Evolutionary conservation across 2,329 filamentous ascomycete species (phyloP).

Genomic region (Alternaria sp.): DNA sequence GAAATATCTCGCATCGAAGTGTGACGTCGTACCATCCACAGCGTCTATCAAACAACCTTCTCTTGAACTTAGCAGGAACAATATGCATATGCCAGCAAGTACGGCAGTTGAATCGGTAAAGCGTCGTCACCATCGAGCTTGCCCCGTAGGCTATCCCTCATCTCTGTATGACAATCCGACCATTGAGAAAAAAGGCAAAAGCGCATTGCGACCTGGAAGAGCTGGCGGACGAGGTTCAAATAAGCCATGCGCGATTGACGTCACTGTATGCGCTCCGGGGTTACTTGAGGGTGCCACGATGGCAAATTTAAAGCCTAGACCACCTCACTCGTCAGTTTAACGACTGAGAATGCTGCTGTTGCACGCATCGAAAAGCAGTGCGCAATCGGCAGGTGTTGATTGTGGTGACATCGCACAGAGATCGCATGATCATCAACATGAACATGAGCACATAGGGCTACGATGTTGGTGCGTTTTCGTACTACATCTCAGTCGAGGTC

Average conservation of each 20-base stretch:
- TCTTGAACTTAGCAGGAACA: conserved; percentile 3
- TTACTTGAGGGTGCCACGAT: conserved; percentile 1
- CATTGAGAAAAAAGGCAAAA: not conserved
- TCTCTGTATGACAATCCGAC: not conserved
- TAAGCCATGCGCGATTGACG: conserved; percentile 4
- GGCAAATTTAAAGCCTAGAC: conserved; percentile 1
- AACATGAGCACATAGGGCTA: not conserved
- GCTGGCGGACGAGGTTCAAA: conserved; percentile 2
- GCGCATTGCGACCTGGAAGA: not conserved
- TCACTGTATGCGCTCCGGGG: not conserved
- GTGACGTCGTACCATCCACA: conserved; percentile 4
- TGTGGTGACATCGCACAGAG: not conserved
- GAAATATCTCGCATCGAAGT: not conserved
- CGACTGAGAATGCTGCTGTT: not conserved
- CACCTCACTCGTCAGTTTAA: not conserved
- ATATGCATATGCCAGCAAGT: not conserved
- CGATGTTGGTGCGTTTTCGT: not conserved
- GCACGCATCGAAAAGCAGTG: not conserved
- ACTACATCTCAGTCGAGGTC: not conserved
- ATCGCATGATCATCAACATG: not conserved
- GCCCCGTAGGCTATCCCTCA: not conserved
- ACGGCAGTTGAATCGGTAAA: not conserved
- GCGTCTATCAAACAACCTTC: not conserved
- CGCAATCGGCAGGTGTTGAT: not conserved
- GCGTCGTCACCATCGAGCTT: not conserved